Percentiles rank a stretch among this genome's conserved stretches.
Conservation (phyloP, 169 alveolate species). For the Eimeria acervulina region DNA sequence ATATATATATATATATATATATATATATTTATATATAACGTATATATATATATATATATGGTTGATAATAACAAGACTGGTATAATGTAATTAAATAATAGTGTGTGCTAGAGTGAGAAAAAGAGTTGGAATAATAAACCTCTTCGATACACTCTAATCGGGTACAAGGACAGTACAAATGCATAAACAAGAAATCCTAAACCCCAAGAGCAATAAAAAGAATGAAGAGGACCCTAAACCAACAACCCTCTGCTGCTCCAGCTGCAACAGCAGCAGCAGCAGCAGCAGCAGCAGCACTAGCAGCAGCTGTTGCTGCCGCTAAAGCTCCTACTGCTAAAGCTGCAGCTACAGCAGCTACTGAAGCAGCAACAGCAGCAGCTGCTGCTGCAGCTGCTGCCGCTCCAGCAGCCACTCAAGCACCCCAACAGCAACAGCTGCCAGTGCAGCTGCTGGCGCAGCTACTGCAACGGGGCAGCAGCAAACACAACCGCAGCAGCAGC, state of each 20-base stretch:
- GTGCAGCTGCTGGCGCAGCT: too few relatives aligned
- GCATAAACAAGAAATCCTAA: background rate
- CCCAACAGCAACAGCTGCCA: too few relatives aligned
- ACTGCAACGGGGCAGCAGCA: background rate
- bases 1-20: too few relatives aligned
- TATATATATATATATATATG: too few relatives aligned
- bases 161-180: slow-evolving; percentile 4
- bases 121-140: too few relatives aligned
- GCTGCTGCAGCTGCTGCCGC: background rate
- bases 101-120: background rate
- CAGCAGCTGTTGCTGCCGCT: background rate
- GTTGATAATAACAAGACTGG: too few relatives aligned
- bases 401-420: too few relatives aligned
- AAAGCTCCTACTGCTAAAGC: background rate
- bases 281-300: too few relatives aligned
- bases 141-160: background rate
- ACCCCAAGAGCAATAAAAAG: slow-evolving; percentile 35
- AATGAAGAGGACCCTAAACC: background rate
- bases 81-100: too few relatives aligned
- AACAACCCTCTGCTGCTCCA: background rate
- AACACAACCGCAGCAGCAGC: background rate
- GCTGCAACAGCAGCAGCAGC: background rate
- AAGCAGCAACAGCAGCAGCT: background rate
- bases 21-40: too few relatives aligned
- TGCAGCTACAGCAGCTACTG: background rate